Evolutionary conservation across 176 grass and related monocot genomes (phyloP), one percentile per base, ranked within the genome.

Genomic region (Canna indica): DNA sequence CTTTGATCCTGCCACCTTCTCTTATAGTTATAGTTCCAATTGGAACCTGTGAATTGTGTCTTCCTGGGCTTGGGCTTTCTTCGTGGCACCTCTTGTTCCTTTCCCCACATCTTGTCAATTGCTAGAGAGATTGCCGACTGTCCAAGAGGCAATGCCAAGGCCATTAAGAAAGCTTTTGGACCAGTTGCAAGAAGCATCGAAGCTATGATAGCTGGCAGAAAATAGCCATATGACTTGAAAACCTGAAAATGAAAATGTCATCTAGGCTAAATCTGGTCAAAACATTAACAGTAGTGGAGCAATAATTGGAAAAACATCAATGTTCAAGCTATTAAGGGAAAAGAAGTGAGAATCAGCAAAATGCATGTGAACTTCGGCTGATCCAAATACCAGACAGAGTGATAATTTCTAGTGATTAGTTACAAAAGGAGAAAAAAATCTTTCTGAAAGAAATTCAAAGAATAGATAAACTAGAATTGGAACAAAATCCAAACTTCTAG

Each of bases 91-190:
- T 70, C 61, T 1, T 56, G 46, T 24, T 24, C 56, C 54, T 83
- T 91, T 4, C 73, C 78, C 85, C 85, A 88, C 17, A 85, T 38
- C 7, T 47, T 63, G 13, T 87, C 74, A 10, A 95, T 22, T 47
- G 48, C 63, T 16, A 96, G 71, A 45, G 91, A 91, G 34, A 91
- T 47, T 60, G 73, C 85, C 0, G 88, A 91, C 67, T 96, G 91
- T 31, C 59, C 85, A 29, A 96, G 88, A 44, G 88, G 91, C 58
- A 96, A 46, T 12, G 76, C 88, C 59, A 96, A 82, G 47, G 88
- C 91, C 91, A 96, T 76, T 32, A 96, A 79, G 68, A 96, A 86
- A 30, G 88, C 91, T 42, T 88, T 87, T 28, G 78, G 82, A 48
- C 87, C 88, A 34, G 85, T 86, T 15, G 85, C 36, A 34, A 77